Evolutionary conservation across 169 alveolate genomes (phyloP), one percentile per base, ranked within the genome.

Genomic region (Plasmodium falciparum): DNA sequence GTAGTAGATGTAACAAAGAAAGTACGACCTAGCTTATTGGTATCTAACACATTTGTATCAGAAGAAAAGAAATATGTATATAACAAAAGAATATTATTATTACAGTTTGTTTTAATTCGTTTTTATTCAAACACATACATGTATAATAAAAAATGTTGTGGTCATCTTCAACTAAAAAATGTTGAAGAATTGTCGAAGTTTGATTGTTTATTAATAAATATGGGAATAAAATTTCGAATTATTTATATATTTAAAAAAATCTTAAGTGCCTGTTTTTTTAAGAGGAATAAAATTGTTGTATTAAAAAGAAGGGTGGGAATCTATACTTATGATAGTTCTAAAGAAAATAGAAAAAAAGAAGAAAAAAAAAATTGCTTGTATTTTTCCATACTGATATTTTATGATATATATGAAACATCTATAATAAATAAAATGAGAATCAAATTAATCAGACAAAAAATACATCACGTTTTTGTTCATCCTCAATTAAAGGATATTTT

Each of bases 171-270:
- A 39, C 1, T 56, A 7, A 56, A 13, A 56, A 56, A 56, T 13
- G 3, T 12, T 11, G 65, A 56, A 13, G 65, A 56, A 56, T 12
- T 56, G 6, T 56, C 15, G 6, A 9, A 56, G 22, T 56, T 22
- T 17, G 65, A 56, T 56, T 17, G 17, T 12, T 56, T 56, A 56
- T 56, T 56, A 56, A 56, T 56, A 56, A 56, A 56, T 17, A 56
- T 56, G 17, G 65, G 22, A 56, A 56, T 17, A 56, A n/a, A 9
- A 15, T 56, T 56, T 56, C 22, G 22, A 56, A 15, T 56, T 12
- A 17, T 15, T 56, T 13, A 56, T 13, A 56, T 56, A 17, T 56
- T 56, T 56, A 56, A 56, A 56, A 56, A 56, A 17, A 17, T 22
- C 15, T 56, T 56, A 12, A 13, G 24, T 12, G 65, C 65, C 17